Conservation (phyloP, 129 eudicot genomes). For the Lactuca sativa region DNA sequence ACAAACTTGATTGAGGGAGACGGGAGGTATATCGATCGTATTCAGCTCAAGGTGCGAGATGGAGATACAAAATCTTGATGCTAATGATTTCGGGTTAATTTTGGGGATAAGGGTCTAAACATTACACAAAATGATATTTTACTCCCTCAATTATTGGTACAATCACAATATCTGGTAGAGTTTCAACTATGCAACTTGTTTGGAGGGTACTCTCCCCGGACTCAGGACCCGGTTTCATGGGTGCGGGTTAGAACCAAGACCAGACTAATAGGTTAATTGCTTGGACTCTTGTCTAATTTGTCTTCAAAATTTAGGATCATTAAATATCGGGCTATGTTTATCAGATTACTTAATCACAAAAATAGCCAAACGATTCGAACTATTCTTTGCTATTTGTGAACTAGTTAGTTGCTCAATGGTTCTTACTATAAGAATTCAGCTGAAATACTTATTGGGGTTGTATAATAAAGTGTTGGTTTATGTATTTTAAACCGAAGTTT, state of each 20-base stretch:
- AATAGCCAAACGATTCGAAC: too few species aligned
- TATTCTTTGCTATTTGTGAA: too few species aligned
- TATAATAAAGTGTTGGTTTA: too few species aligned
- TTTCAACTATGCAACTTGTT: slow-evolving; percentile 7
- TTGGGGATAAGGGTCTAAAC: slow-evolving; percentile 35
- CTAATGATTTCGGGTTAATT: slow-evolving; percentile 20
- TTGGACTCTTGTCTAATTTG: too few species aligned
- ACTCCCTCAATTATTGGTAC: slow-evolving; percentile 30
- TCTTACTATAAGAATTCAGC: too few species aligned
- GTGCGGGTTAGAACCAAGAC: background rate
- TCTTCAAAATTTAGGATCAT: too few species aligned
- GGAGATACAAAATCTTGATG: slow-evolving; percentile 20
- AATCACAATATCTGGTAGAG: slow-evolving; percentile 5
- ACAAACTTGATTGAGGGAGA: slow-evolving; percentile 16
- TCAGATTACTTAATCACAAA: too few species aligned
- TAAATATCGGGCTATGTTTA: too few species aligned
- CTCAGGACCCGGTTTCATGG: background rate
- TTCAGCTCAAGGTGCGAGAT: slow-evolving; percentile 6
- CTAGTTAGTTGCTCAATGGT: too few species aligned
- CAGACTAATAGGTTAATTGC: background rate
- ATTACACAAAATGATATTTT: slow-evolving; percentile 18
- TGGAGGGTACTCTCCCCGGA: background rate
- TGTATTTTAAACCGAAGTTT: too few species aligned
- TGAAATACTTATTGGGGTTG: too few species aligned
- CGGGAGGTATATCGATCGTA: slow-evolving; percentile 12